phyloP scores from a whole-genome alignment of 2,329 filamentous ascomycete species.

The Plectosphaerella cucumerina region DNA sequence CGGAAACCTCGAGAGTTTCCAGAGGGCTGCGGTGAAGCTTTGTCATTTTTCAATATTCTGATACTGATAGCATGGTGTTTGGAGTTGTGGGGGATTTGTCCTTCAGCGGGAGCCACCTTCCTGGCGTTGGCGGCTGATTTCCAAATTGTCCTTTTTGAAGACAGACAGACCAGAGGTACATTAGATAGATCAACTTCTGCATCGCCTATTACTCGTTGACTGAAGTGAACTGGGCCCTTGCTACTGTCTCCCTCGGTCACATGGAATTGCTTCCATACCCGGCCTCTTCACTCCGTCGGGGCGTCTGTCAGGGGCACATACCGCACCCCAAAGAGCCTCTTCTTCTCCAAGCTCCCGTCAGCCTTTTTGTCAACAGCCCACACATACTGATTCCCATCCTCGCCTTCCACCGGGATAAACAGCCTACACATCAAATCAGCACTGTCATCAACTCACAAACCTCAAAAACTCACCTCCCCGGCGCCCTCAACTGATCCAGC shows the following conservation, averaged over 20 bases:
- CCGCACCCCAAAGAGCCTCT: constrained; percentile 64
- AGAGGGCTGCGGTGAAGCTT: neutral
- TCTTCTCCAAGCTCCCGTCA: constrained; percentile 55
- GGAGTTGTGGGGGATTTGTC: neutral
- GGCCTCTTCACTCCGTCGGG: constrained; percentile 29
- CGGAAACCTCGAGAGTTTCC: constrained; percentile 4
- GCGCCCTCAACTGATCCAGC: constrained; percentile 71
- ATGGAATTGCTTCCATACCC: no score
- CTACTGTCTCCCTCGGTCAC: no score
- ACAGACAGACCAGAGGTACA: no score
- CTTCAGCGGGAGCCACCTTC: no score
- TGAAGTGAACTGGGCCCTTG: no score
- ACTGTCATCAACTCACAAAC: constrained; percentile 4
- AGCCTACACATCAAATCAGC: constrained; percentile 40
- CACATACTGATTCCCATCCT: constrained; percentile 55
- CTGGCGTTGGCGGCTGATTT: no score
- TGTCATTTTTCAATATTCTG: constrained; percentile 1
- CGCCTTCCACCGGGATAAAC: constrained; percentile 71
- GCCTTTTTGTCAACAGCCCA: constrained; percentile 71
- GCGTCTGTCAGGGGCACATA: constrained; percentile 77
- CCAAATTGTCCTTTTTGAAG: no score
- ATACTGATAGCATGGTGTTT: neutral
- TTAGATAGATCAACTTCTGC: no score
- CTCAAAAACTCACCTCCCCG: constrained; percentile 55
- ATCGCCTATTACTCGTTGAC: no score